phyloP scores from a whole-genome alignment of 352 stramenopile species.

The Phytophthora pini region DNA sequence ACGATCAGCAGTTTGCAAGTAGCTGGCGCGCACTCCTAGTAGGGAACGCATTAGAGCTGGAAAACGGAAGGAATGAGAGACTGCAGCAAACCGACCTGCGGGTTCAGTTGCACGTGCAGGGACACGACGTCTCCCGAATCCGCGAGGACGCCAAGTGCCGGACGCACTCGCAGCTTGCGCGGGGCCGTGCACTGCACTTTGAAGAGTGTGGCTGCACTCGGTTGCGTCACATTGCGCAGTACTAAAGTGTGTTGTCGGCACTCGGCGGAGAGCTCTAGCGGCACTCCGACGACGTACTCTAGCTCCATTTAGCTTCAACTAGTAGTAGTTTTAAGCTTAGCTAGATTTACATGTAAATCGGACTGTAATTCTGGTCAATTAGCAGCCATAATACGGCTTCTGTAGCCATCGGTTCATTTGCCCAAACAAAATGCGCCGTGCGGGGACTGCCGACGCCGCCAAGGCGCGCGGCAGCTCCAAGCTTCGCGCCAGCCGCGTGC shows the following conservation, averaged over 20 bases:
- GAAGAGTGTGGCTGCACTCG: conserved; percentile 30
- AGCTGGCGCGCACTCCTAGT: conserved; percentile 30
- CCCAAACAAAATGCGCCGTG: conserved; percentile 10
- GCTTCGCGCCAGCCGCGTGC: conserved; percentile 63
- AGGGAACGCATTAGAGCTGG: too few relatives aligned
- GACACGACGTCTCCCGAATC: background rate
- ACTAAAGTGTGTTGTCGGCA: conserved; percentile 5
- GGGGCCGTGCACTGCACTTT: conserved; percentile 57
- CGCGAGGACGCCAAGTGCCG: conserved; percentile 27
- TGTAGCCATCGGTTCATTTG: conserved; percentile 5
- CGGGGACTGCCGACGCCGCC: conserved; percentile 10
- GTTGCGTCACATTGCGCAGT: conserved; percentile 7
- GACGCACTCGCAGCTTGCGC: conserved; percentile 47
- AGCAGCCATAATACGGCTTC: too few relatives aligned
- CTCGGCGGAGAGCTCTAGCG: conserved; percentile 15
- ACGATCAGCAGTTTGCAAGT: conserved; percentile 52
- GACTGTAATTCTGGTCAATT: too few relatives aligned
- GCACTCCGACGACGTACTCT: conserved; percentile 7
- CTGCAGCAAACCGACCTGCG: conserved; percentile 26
- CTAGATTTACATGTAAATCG: too few relatives aligned
- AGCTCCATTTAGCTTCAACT: conserved; percentile 13
- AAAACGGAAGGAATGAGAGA: too few relatives aligned
- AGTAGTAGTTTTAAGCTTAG: too few relatives aligned
- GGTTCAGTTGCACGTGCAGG: conserved; percentile 40
- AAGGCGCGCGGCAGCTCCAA: conserved; percentile 47